phyloP scores from a whole-genome alignment of 306 rosid species.

The Luffa acutangula region DNA sequence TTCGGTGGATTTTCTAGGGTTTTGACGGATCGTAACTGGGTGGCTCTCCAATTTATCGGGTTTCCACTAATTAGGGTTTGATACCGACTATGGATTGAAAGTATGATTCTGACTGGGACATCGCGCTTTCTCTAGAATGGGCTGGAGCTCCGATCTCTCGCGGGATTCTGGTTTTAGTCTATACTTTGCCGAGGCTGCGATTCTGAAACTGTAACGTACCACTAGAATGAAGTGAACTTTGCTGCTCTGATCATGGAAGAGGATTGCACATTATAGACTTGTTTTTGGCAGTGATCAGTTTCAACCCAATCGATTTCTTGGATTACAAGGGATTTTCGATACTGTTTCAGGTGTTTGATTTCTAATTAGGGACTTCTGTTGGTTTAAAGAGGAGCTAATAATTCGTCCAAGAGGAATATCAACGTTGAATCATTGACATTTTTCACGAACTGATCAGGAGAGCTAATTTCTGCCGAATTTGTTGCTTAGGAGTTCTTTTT shows the following conservation, averaged over 20 bases:
- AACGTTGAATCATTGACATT: conserved; percentile 30
- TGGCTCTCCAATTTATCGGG: conserved; percentile 15
- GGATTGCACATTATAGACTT: conserved; percentile 40
- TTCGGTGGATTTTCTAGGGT: conserved; percentile 31
- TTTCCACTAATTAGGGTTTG: conserved; percentile 34
- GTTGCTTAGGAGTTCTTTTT: conserved; percentile 1
- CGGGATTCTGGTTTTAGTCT: conserved; percentile 21
- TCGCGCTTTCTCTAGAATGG: conserved; percentile 15
- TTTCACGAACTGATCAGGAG: conserved; percentile 26
- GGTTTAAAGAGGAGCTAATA: conserved; percentile 28
- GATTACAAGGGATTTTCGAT: conserved; percentile 13
- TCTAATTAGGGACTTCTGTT: not conserved
- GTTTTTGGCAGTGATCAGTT: conserved; percentile 32
- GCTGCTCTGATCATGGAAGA: conserved; percentile 54
- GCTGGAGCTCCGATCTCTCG: conserved; percentile 25
- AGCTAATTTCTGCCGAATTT: conserved; percentile 30
- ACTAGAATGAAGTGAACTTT: conserved; percentile 30
- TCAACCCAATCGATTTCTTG: conserved; percentile 14
- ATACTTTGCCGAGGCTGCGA: conserved; percentile 24
- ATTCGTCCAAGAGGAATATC: conserved; percentile 21
- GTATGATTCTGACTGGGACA: conserved; percentile 11
- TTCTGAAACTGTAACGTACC: conserved; percentile 37
- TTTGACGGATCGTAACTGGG: conserved; percentile 38
- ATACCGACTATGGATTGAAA: conserved; percentile 18
- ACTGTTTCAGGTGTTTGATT: conserved; percentile 2